A percentile compares a stretch with the other conserved stretches of the same genome.
phyloP scores from a whole-genome alignment of 2,329 filamentous ascomycete species.

The Talaromyces marneffei region DNA sequence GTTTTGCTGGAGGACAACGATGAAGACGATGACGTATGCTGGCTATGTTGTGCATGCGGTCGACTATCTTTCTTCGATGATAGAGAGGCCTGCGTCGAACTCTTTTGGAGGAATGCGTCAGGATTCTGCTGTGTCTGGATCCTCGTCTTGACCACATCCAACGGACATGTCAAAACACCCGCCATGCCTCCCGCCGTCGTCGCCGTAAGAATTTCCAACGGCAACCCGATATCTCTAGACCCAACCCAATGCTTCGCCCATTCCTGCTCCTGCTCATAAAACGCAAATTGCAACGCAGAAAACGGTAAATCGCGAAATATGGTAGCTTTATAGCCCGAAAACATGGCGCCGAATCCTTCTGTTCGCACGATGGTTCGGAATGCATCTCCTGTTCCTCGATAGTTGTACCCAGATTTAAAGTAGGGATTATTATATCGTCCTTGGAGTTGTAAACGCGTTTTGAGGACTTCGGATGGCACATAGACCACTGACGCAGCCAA shows the following conservation, averaged over 20 bases:
- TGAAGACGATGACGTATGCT: neutral
- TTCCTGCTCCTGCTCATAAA: constrained; percentile 89
- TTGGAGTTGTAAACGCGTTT: constrained; percentile 93
- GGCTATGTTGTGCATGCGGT: constrained; percentile 2
- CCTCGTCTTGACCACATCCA: constrained; percentile 95
- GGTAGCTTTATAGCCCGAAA: constrained; percentile 95
- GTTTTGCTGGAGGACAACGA: constrained; percentile 27
- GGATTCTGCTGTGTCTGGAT: constrained; percentile 84
- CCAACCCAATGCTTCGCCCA: constrained; percentile 74
- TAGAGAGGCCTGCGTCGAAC: constrained; percentile 21
- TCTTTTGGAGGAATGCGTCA: constrained; percentile 27
- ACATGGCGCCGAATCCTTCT: constrained; percentile 80
- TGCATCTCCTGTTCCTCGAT: constrained; percentile 77
- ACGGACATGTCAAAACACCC: constrained; percentile 86
- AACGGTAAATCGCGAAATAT: constrained; percentile 92
- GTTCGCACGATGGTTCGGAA: constrained; percentile 73
- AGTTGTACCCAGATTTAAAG: constrained; percentile 94
- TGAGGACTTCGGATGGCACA: constrained; percentile 94
- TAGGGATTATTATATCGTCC: constrained; percentile 91
- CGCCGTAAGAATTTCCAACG: constrained; percentile 81
- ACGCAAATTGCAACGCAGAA: constrained; percentile 93
- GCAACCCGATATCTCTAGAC: constrained; percentile 75
- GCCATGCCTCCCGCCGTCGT: constrained; percentile 86
- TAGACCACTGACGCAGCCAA: constrained; percentile 88
- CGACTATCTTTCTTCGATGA: constrained; percentile 27